These are phyloP conservation scores for Pythium pyrilobum DNA, from an alignment of 352 stramenopile species.

Conservation along the genomic window DNA sequence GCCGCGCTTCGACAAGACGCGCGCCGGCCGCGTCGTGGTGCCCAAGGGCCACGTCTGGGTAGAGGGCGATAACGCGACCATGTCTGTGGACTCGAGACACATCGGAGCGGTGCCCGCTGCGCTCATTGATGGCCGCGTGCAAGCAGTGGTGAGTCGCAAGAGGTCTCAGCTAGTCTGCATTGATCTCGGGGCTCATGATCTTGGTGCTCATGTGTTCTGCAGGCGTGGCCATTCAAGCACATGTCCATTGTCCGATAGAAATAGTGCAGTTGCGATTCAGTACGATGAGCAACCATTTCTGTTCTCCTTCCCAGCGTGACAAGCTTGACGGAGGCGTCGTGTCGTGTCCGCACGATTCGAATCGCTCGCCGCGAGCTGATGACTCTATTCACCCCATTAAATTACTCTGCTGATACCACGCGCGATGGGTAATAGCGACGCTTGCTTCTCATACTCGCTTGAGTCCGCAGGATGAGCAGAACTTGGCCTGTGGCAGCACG, in stretches of 20 bases:
- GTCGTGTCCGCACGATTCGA: neutral
- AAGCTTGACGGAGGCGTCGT: too few relatives aligned
- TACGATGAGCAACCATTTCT: too few relatives aligned
- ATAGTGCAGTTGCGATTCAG: too few relatives aligned
- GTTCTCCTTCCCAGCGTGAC: too few relatives aligned
- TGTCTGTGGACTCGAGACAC: conserved; percentile 92
- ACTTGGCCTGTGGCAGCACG: conserved; percentile 49
- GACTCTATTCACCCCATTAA: too few relatives aligned
- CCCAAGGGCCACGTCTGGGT: conserved; percentile 95
- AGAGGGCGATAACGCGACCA: conserved; percentile 94
- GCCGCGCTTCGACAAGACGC: conserved; percentile 54
- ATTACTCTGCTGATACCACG: too few relatives aligned
- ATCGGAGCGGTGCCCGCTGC: conserved; percentile 90
- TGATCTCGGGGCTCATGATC: neutral
- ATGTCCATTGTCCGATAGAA: conserved; percentile 20
- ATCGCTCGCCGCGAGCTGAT: too few relatives aligned
- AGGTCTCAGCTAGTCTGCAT: neutral
- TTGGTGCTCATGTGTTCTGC: neutral
- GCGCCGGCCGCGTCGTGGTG: conserved; percentile 59
- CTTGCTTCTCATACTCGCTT: conserved; percentile 31
- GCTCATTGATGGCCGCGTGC: conserved; percentile 74
- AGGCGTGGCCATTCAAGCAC: conserved; percentile 16
- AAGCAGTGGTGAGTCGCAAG: conserved; percentile 32
- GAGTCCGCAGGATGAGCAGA: conserved; percentile 65
- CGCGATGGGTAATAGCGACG: too few relatives aligned